Conservation (phyloP, 1,284 basidiomycete genomes). For the Puccinia novopanici region DNA sequence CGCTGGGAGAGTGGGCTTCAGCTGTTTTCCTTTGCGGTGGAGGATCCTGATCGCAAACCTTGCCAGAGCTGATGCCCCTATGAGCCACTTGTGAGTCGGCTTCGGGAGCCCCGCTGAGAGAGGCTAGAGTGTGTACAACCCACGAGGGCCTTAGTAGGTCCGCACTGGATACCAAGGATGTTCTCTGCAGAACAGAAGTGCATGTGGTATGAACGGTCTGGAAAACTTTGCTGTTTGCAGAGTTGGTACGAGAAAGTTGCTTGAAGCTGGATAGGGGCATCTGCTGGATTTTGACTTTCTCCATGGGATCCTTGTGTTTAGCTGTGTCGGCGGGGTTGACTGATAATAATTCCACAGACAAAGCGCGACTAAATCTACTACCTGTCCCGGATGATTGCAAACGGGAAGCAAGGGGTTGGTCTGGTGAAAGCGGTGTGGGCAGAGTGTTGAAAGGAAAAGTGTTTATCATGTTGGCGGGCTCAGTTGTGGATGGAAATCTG, state of each 20-base stretch:
- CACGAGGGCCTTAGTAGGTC: conserved; percentile 42
- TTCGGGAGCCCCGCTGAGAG: neutral
- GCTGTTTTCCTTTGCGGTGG: neutral
- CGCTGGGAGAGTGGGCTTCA: neutral
- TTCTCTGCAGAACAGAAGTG: neutral
- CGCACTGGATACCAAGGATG: conserved; percentile 26
- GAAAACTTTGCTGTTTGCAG: conserved; percentile 24
- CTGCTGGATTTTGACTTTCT: conserved; percentile 32
- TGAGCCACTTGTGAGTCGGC: neutral
- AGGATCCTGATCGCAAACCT: no score
- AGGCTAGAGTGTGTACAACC: conserved; percentile 23
- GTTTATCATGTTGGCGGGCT: neutral
- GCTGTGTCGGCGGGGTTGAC: neutral
- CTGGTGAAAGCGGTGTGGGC: conserved; percentile 27
- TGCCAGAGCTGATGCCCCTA: no score
- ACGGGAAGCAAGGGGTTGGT: conserved; percentile 31
- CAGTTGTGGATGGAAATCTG: neutral
- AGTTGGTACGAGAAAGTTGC: conserved; percentile 30
- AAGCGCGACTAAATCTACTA: neutral
- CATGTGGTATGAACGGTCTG: conserved; percentile 17
- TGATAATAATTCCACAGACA: neutral
- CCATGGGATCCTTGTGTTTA: neutral
- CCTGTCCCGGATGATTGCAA: conserved; percentile 26
- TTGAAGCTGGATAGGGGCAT: conserved; percentile 44
- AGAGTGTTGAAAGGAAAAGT: neutral